Evolutionary conservation across 192 early-diverging fungal genomes (phyloP).

Genomic region (Chytriomyces sp.): DNA sequence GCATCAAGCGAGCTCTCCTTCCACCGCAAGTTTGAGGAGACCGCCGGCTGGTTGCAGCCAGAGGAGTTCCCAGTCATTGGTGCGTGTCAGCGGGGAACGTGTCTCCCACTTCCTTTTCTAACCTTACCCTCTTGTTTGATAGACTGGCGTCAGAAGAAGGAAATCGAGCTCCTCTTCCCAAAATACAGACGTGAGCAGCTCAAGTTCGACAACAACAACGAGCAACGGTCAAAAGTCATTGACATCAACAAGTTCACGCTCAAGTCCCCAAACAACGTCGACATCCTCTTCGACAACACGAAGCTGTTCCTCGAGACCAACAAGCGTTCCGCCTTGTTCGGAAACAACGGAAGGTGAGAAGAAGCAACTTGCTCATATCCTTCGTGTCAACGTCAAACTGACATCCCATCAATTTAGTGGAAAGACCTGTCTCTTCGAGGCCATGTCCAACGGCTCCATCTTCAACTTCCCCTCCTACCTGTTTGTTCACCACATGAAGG

Average conservation of each 20-base stretch:
- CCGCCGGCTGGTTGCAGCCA: conserved; percentile 17
- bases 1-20: conserved; percentile 2
- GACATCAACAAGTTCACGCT: conserved; percentile 27
- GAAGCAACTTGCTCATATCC: not conserved
- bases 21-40: conserved; percentile 33
- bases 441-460: conserved; percentile 22
- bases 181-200: conserved; percentile 29
- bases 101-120: too few relatives aligned
- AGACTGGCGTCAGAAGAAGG: conserved; percentile 24
- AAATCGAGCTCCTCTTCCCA: conserved; percentile 32
- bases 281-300: conserved; percentile 28
- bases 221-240: conserved; percentile 26
- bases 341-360: conserved; percentile 35
- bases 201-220: conserved; percentile 16
- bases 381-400: not conserved
- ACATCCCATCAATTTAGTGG: conserved; percentile 1
- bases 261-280: conserved; percentile 19
- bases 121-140: too few relatives aligned
- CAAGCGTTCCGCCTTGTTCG: conserved; percentile 33
- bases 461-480: conserved; percentile 26
- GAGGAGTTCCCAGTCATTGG: conserved; percentile 16
- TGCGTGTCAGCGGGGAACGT: too few relatives aligned
- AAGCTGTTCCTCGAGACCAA: conserved; percentile 28
- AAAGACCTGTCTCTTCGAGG: conserved; percentile 31
- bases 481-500: conserved; percentile 30